Base-by-base conservation (phyloP, 1,284 basidiomycete species). In the Leccinum ponderosum region DNA sequence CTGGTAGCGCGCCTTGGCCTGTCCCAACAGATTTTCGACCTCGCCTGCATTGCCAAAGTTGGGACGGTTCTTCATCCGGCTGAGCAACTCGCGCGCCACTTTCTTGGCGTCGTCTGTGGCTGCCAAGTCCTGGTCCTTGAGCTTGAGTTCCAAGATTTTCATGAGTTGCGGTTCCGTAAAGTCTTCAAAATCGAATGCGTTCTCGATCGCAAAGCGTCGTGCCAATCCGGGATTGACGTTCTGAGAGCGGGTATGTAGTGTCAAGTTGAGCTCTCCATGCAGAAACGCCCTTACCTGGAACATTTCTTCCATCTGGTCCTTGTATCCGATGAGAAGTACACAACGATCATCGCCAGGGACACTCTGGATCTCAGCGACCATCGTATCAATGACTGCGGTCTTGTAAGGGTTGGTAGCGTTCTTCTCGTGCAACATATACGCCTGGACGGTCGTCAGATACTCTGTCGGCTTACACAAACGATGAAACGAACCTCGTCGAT, bases 41-140 rank as follows among this genome's bases (percentile, higher is more conserved):
- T 83, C 87, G 2, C 88, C 88, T 1, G 76, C 84, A 63, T 89
- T 89, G 1, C 87, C 87, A 66, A 89, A 89, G 69, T 88, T 87
- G 4, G 87, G 86, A 6, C 74, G 78, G 58, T 80, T 83, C 50
- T 83, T 78, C 51, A 74, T 74, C 4, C 85, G 83, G 48, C 74
- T 76, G 4, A 89, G 77, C 3, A 81, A 66, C 3, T 85, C 82
- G 15, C 85, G 78, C 0, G 86, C 87, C 4, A 83, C 80, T 4
- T 69, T 66, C 66, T 87, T 89, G 2, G 85, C 87, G 1, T 71
- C 72, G 27, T 78, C 75, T 0, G 86, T 87, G 0, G 87, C 87
- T 7, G 69, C 71, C 4, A 89, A 76, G 63, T 88, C 80, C 60
- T 86, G 84, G 2, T 78, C 66, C 59, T 80, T 80, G 37, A 89